These are phyloP conservation scores for Sicyos edulis DNA, from an alignment of 306 rosid species.

Conservation along the genomic window DNA sequence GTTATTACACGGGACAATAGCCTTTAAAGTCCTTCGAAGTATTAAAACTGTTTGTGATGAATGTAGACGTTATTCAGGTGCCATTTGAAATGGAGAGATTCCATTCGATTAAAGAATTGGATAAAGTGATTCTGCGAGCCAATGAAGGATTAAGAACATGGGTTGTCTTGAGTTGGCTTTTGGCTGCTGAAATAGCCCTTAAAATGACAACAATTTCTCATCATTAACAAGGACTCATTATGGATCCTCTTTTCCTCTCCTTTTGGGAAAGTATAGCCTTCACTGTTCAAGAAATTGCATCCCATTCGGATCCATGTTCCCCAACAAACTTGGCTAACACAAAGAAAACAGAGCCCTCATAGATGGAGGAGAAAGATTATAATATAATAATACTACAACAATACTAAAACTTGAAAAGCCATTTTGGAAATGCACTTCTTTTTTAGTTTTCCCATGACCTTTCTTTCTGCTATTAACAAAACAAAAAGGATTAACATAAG, in stretches of 20 bases:
- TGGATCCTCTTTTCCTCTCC: not conserved
- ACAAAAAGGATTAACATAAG: not conserved
- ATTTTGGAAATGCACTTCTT: not conserved
- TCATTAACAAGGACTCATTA: not conserved
- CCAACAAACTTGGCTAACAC: slow-evolving; percentile 15
- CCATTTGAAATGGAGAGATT: not conserved
- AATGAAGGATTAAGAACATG: slow-evolving; percentile 16
- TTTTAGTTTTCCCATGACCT: slow-evolving; percentile 1
- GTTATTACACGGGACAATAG: too few relatives aligned
- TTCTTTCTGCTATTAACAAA: not conserved
- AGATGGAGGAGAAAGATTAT: slow-evolving; percentile 1
- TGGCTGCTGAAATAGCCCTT: not conserved
- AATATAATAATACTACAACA: not conserved
- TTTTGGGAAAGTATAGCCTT: slow-evolving; percentile 17
- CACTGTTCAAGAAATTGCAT: slow-evolving; percentile 17
- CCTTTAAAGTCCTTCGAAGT: too few relatives aligned
- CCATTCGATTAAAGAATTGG: not conserved
- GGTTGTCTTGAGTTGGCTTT: not conserved
- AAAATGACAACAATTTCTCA: slow-evolving; percentile 6
- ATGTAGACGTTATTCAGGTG: not conserved
- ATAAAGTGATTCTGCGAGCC: not conserved
- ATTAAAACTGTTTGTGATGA: not conserved
- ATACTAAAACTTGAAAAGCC: not conserved
- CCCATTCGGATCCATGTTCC: slow-evolving; percentile 21
- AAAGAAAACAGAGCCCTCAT: slow-evolving; percentile 11